Conservation (phyloP, 2,329 filamentous ascomycete species). For the Escovopsis sp. region DNA sequence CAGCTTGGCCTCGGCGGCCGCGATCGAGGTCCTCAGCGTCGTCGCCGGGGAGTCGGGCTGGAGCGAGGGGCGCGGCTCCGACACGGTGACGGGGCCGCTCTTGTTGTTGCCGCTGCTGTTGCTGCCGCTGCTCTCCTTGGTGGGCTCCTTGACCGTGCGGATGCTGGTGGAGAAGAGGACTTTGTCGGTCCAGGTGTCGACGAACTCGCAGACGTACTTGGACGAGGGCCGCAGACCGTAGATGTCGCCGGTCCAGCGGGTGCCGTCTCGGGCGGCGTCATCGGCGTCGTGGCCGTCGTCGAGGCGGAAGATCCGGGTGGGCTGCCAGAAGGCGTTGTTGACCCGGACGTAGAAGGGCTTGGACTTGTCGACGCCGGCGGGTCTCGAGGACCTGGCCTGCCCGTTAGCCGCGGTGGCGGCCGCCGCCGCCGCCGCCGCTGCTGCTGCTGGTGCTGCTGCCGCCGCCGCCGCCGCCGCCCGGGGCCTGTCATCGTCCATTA, state of each 20-base stretch:
- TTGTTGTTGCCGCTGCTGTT: slow-evolving; percentile 10
- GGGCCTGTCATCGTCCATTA: slow-evolving; percentile 18
- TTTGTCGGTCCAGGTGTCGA: slow-evolving; percentile 49
- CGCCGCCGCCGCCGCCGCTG: slow-evolving; percentile 6
- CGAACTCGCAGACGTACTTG: slow-evolving; percentile 67
- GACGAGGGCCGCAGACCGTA: slow-evolving; percentile 55
- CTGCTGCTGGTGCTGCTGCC: too few relatives aligned
- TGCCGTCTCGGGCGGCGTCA: slow-evolving; percentile 20
- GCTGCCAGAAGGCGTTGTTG: slow-evolving; percentile 69
- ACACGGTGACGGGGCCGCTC: slow-evolving; percentile 13
- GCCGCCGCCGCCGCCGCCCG: not conserved
- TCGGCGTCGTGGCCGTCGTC: slow-evolving; percentile 16
- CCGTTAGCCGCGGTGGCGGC: slow-evolving; percentile 10
- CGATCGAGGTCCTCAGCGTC: slow-evolving; percentile 63
- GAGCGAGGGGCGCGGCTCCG: slow-evolving; percentile 42
- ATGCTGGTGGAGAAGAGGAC: slow-evolving; percentile 60
- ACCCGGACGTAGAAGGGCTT: slow-evolving; percentile 70
- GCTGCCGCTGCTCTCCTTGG: slow-evolving; percentile 11
- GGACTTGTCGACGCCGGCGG: slow-evolving; percentile 44
- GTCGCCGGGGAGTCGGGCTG: slow-evolving; percentile 64
- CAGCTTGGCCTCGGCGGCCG: slow-evolving; percentile 54
- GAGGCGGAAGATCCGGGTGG: slow-evolving; percentile 51
- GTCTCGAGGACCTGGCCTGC: slow-evolving; percentile 16
- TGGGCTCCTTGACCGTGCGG: slow-evolving; percentile 41
- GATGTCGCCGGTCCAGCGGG: slow-evolving; percentile 57